Conservation (phyloP, 805 yeast genomes). For the Schwanniomyces occidentalis region DNA sequence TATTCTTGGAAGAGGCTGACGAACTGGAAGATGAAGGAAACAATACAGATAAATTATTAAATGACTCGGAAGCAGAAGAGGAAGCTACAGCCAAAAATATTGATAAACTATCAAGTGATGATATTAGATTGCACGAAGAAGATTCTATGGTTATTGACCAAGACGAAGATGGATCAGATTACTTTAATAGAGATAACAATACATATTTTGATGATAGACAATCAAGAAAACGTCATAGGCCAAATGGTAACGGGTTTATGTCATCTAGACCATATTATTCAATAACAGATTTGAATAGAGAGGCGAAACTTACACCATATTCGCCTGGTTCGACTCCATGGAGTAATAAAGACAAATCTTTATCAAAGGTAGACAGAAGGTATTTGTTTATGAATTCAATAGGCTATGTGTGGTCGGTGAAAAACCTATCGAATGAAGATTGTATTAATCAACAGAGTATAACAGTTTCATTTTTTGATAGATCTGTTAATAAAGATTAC, state of each 20-base stretch:
- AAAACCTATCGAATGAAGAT: constrained; percentile 21
- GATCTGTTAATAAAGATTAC: constrained; percentile 71
- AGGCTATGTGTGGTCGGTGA: constrained; percentile 82
- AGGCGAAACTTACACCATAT: constrained; percentile 52
- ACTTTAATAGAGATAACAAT: constrained; percentile 23
- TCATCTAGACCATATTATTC: constrained; percentile 2
- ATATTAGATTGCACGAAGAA: constrained; percentile 22
- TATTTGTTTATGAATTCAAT: constrained; percentile 76
- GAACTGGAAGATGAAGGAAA: constrained; percentile 19
- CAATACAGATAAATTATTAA: constrained; percentile 17
- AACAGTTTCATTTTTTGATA: constrained; percentile 87
- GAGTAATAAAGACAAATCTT: constrained; percentile 12
- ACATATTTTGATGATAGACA: constrained; percentile 14
- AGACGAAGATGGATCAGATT: constrained; percentile 24
- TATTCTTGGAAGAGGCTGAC: constrained; percentile 32
- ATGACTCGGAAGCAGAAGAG: constrained; percentile 17
- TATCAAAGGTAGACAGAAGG: constrained; percentile 52
- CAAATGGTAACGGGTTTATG: constrained; percentile 12
- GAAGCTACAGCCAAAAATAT: constrained; percentile 11
- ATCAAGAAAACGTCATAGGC: constrained; percentile 23
- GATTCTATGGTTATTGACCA: constrained; percentile 38
- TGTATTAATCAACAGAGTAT: constrained; percentile 51
- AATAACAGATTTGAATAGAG: neutral
- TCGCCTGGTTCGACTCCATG: constrained; percentile 86
- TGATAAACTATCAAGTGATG: constrained; percentile 6